Percentiles rank a stretch among this genome's conserved stretches.
Conservation (phyloP, 805 yeast genomes). For the Debaryomyces tyrocola region DNA sequence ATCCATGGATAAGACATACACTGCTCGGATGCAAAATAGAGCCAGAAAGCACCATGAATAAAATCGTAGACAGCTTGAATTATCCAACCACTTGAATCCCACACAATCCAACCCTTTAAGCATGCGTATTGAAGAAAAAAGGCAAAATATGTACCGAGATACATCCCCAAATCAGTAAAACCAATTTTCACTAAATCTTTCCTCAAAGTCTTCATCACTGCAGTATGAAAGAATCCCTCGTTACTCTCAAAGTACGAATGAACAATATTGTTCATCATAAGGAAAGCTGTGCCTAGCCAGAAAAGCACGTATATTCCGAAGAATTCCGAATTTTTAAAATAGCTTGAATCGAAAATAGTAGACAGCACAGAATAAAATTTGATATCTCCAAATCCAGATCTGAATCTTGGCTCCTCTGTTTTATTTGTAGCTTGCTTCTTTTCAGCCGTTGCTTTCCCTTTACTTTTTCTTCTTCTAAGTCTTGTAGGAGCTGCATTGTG, state of each 20-base stretch:
- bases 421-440: neutral
- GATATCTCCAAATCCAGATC: slow-evolving; percentile 58
- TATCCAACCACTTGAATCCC: slow-evolving; percentile 68
- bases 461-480: neutral
- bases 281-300: slow-evolving; percentile 67
- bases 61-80: slow-evolving; percentile 59
- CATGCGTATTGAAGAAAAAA: slow-evolving; percentile 59
- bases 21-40: slow-evolving; percentile 51
- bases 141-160: slow-evolving; percentile 61
- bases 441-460: neutral
- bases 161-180: slow-evolving; percentile 73
- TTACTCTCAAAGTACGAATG: slow-evolving; percentile 48
- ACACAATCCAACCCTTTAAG: slow-evolving; percentile 44
- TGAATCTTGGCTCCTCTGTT: slow-evolving; percentile 21
- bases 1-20: slow-evolving; percentile 77
- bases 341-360: slow-evolving; percentile 54
- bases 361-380: slow-evolving; percentile 40
- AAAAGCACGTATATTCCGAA: slow-evolving; percentile 79
- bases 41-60: slow-evolving; percentile 50
- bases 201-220: slow-evolving; percentile 56
- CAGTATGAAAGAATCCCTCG: slow-evolving; percentile 48
- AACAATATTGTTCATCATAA: slow-evolving; percentile 52
- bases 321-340: slow-evolving; percentile 49
- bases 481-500: slow-evolving; percentile 4
- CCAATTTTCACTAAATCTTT: slow-evolving; percentile 69